These are phyloP conservation scores for Vaccinium macrocarpon DNA, from an alignment of 148 eudicot species.

Conservation along the genomic window DNA sequence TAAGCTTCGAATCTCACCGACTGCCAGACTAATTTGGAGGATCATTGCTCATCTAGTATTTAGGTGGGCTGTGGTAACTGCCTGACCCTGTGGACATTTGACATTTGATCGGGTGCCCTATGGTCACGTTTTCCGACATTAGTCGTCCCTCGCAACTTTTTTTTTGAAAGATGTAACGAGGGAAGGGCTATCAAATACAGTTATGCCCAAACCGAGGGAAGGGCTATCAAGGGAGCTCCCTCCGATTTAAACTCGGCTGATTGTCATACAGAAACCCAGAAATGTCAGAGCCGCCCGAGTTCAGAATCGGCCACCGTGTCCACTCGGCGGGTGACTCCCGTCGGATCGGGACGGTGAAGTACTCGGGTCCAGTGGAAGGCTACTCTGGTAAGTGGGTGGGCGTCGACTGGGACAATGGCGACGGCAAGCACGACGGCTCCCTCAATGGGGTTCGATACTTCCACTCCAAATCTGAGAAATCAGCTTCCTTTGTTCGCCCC, in stretches of 20 bases:
- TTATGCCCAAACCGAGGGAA: too few species aligned
- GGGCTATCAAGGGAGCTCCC: too few species aligned
- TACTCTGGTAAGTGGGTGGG: conserved; percentile 81
- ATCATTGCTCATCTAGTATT: too few species aligned
- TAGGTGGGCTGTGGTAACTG: too few species aligned
- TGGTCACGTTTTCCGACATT: too few species aligned
- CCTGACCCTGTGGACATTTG: too few species aligned
- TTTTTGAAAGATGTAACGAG: too few species aligned
- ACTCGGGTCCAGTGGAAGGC: conserved; percentile 62
- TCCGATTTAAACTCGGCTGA: neutral
- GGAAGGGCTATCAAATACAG: too few species aligned
- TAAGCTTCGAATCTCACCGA: too few species aligned
- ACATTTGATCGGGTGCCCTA: too few species aligned
- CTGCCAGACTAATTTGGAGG: too few species aligned
- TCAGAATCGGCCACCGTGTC: conserved; percentile 63
- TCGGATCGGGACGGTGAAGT: conserved; percentile 75
- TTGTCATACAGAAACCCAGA: neutral
- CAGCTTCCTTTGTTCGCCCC: conserved; percentile 71
- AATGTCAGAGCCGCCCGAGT: conserved; percentile 27
- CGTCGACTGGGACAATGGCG: conserved; percentile 84
- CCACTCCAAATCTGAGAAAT: conserved; percentile 37
- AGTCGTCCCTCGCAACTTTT: too few species aligned
- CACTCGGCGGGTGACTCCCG: conserved; percentile 47
- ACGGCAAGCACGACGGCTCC: conserved; percentile 83
- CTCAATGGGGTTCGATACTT: conserved; percentile 72